phyloP scores from a whole-genome alignment of 495 filamentous ascomycete species.

The Daldinia caldariorum region DNA sequence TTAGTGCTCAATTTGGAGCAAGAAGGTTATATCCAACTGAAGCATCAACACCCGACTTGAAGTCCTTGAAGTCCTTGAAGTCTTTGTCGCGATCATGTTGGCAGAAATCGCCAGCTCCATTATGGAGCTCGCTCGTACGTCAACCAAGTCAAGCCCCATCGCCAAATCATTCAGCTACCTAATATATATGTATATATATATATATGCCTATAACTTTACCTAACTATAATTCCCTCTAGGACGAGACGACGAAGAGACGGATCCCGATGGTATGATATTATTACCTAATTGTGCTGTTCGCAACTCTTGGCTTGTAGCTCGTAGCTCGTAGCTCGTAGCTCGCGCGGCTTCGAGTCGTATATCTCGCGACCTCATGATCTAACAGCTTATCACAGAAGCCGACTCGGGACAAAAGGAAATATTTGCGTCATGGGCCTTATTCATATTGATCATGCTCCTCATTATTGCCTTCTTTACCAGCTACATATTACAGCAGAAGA shows the following conservation, averaged over 20 bases:
- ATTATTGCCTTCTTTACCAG: conserved; percentile 95
- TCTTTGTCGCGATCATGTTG: conserved; percentile 42
- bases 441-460: conserved; percentile 92
- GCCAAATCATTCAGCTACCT: background rate
- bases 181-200: too few relatives aligned
- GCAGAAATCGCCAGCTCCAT: conserved; percentile 53
- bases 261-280: conserved; percentile 58
- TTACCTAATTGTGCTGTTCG: conserved; percentile 21
- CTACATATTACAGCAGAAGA: conserved; percentile 93
- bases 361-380: conserved; percentile 31
- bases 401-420: conserved; percentile 80
- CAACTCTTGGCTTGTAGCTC: background rate
- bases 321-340: too few relatives aligned
- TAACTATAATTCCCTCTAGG: conserved; percentile 47
- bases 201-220: conserved; percentile 38
- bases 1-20: conserved; percentile 41
- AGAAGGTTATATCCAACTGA: conserved; percentile 28
- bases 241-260: conserved; percentile 60
- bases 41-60: conserved; percentile 34
- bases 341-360: background rate
- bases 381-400: conserved; percentile 49
- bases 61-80: conserved; percentile 19
- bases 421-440: conserved; percentile 93
- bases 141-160: background rate
- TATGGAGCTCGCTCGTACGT: conserved; percentile 56